Conservation (phyloP, 2,329 filamentous ascomycete genomes). For the Xylaria sp. region DNA sequence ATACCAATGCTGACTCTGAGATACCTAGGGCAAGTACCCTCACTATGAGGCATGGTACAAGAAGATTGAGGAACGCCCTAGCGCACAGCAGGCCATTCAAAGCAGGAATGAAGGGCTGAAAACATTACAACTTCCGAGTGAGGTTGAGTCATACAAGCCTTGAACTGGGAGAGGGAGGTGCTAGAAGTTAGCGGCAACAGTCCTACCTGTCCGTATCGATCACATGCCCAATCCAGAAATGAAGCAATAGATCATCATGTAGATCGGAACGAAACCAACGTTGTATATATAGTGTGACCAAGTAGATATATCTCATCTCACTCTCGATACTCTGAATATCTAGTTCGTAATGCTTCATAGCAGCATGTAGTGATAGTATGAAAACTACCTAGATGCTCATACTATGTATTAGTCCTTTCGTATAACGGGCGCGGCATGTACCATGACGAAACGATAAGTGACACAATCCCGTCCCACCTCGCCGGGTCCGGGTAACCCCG, state of each 20-base stretch:
- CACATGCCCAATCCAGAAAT: neutral
- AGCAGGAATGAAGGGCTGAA: constrained; percentile 24
- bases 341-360: neutral
- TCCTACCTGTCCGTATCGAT: neutral
- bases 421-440: neutral
- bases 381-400: too few species aligned
- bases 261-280: neutral
- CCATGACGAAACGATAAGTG: neutral
- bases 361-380: neutral
- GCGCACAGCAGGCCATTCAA: constrained; percentile 26
- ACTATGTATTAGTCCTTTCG: too few species aligned
- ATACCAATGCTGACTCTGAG: constrained; percentile 9
- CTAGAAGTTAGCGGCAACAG: neutral
- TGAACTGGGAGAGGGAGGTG: neutral
- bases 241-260: neutral
- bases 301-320: neutral
- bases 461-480: too few species aligned
- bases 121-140: neutral
- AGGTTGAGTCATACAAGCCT: neutral
- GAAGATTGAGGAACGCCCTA: constrained; percentile 31
- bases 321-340: neutral
- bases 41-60: constrained; percentile 38
- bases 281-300: neutral
- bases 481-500: neutral
- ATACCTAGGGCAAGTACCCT: constrained; percentile 35